A percentile compares a stretch with the other conserved stretches of the same genome.
Conservation (phyloP, 176 grass and related monocot species). For the Stipa capillata region DNA sequence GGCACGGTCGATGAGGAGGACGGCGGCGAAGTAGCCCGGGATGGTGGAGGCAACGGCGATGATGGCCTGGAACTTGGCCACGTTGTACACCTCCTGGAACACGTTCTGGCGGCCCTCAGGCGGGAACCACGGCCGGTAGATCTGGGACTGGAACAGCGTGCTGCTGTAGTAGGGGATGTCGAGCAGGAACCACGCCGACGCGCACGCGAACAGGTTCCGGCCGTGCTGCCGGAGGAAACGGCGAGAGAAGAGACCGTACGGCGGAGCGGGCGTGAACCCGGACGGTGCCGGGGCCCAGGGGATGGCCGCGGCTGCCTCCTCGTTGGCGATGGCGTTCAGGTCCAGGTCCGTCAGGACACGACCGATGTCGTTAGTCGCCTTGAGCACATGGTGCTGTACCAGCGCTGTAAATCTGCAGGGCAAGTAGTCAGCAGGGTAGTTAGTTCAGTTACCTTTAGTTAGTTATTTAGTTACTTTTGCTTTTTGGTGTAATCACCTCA, state of each 20-base stretch:
- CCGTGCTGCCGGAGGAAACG: conserved; percentile 22
- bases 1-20: conserved; percentile 38
- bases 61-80: conserved; percentile 52
- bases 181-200: conserved; percentile 30
- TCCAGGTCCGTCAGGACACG: conserved; percentile 19
- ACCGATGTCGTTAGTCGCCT: conserved; percentile 58
- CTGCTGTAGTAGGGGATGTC: conserved; percentile 49
- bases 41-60: conserved; percentile 44
- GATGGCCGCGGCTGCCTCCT: conserved; percentile 25
- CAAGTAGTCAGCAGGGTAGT: not conserved
- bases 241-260: conserved; percentile 21
- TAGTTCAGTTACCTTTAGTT: not conserved
- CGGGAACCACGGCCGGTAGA: conserved; percentile 26
- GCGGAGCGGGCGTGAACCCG: too few relatives aligned
- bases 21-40: conserved; percentile 48
- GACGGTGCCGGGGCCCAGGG: not conserved
- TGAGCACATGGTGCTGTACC: conserved; percentile 49
- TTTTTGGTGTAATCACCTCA: not conserved
- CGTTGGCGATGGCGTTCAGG: not conserved
- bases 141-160: conserved; percentile 39
- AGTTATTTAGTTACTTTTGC: not conserved
- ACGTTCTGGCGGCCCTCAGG: conserved; percentile 20
- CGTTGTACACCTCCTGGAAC: conserved; percentile 38
- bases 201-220: conserved; percentile 24
- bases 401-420: conserved; percentile 54